A percentile compares a stretch with the other conserved stretches of the same genome.
phyloP scores from a whole-genome alignment of 2,329 filamentous ascomycete species.

The Apiospora saccharicola region DNA sequence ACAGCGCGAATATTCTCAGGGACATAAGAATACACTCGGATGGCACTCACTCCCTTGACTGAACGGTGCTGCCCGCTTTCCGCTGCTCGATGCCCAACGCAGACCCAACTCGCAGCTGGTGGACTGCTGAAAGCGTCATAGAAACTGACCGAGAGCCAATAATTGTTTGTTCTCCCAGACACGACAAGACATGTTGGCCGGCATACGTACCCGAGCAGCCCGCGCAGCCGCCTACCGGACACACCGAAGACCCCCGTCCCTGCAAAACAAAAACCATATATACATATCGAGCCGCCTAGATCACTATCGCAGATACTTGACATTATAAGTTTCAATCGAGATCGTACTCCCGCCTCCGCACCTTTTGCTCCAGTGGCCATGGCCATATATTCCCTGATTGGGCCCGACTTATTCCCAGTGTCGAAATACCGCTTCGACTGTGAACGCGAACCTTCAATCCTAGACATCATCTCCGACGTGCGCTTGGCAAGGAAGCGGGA shows the following conservation, averaged over 20 bases:
- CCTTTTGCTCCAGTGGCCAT: not conserved
- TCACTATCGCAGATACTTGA: not conserved
- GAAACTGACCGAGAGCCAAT: not conserved
- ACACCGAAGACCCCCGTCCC: not conserved
- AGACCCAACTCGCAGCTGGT: not conserved
- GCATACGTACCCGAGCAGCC: not conserved
- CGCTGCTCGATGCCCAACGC: not conserved
- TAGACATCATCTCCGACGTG: not conserved
- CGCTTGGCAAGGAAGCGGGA: not conserved
- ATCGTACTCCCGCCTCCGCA: not conserved
- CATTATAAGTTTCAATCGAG: not conserved
- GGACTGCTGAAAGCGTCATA: not conserved
- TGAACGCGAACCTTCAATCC: not conserved
- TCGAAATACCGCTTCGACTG: not conserved
- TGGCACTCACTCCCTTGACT: not conserved
- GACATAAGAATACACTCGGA: not conserved
- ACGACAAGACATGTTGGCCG: not conserved
- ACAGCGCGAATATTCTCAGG: not conserved
- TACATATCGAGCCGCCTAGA: not conserved
- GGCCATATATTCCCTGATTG: not conserved
- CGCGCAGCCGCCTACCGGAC: not conserved
- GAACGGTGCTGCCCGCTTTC: conserved; percentile 1
- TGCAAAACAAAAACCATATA: not conserved
- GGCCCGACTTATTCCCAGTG: not conserved
- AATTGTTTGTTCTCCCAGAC: conserved; percentile 12